These are phyloP conservation scores for Hypholoma fasciculare DNA, from an alignment of 768 basidiomycete genomes.

Conservation along the genomic window DNA sequence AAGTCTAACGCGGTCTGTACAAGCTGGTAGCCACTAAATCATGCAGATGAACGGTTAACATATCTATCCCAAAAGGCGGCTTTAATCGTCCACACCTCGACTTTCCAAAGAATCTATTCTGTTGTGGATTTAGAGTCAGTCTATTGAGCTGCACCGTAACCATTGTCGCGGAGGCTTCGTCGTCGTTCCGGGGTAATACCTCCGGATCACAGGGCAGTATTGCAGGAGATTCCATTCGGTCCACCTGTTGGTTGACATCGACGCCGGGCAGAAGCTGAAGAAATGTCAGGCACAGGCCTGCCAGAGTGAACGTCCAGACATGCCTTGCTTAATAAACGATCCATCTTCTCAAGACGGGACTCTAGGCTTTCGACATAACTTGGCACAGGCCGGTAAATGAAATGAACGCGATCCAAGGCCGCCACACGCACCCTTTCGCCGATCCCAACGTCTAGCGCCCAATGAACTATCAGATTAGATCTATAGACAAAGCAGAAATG, in stretches of 20 bases:
- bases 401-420: neutral
- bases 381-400: neutral
- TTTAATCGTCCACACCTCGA: conserved; percentile 31
- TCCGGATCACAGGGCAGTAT: conserved; percentile 34
- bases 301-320: conserved; percentile 2
- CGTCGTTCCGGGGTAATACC: conserved; percentile 30
- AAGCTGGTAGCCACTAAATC: conserved; percentile 46
- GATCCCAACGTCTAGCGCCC: conserved; percentile 50
- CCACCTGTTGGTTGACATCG: conserved; percentile 62
- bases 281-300: neutral
- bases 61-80: too few species aligned
- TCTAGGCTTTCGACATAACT: conserved; percentile 68
- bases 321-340: conserved; percentile 57
- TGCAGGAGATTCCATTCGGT: conserved; percentile 35
- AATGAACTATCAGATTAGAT: neutral
- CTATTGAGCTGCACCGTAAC: conserved; percentile 32
- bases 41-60: too few species aligned
- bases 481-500: too few species aligned
- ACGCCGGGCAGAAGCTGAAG: conserved; percentile 48
- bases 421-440: conserved; percentile 52
- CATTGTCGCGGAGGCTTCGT: conserved; percentile 25
- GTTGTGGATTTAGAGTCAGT: conserved; percentile 36
- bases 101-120: conserved; percentile 49
- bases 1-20: conserved; percentile 57
- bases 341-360: conserved; percentile 62